Evolutionary conservation across 2,329 filamentous ascomycete species (phyloP).

Genomic region (Lachnellula willkommii): DNA sequence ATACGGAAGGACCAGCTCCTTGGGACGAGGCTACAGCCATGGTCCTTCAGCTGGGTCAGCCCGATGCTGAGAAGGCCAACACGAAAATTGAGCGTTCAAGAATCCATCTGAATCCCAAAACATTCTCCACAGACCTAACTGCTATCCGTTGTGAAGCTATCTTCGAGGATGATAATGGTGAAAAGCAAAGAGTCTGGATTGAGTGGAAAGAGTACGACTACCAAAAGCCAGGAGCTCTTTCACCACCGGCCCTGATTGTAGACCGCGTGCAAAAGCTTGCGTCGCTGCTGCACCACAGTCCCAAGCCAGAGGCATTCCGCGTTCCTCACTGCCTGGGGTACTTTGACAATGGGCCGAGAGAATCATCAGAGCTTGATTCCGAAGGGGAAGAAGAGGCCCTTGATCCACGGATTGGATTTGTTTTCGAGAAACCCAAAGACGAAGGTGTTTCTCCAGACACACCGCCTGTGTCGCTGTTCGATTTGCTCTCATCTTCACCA

Average conservation of each 20-base stretch:
- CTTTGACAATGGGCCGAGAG: conserved; percentile 37
- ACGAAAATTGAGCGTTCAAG: conserved; percentile 14
- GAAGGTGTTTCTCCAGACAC: conserved; percentile 31
- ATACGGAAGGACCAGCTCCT: conserved; percentile 28
- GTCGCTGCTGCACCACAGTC: conserved; percentile 42
- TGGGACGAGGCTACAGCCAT: conserved; percentile 36
- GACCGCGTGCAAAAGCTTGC: conserved; percentile 44
- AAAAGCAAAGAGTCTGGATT: conserved; percentile 40
- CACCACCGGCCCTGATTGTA: conserved; percentile 38
- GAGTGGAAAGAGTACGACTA: conserved; percentile 48
- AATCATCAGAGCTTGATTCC: conserved; percentile 3
- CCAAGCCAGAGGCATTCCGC: conserved; percentile 45
- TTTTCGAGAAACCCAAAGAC: conserved; percentile 46
- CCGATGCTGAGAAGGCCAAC: conserved; percentile 7
- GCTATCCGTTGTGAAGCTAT: conserved; percentile 36
- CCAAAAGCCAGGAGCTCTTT: conserved; percentile 30
- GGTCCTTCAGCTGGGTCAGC: conserved; percentile 37
- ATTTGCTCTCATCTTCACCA: conserved; percentile 38
- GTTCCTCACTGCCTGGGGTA: conserved; percentile 48
- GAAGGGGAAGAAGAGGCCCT: conserved; percentile 40
- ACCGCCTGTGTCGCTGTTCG: conserved; percentile 43
- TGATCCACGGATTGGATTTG: conserved; percentile 44
- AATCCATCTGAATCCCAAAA: conserved; percentile 6
- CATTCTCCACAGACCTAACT: not conserved
- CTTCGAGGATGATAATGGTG: conserved; percentile 32